Evolutionary conservation across 2,329 filamentous ascomycete genomes (phyloP), one percentile per base, ranked within the genome.

Genomic region (Pestalotiopsis sp.): DNA sequence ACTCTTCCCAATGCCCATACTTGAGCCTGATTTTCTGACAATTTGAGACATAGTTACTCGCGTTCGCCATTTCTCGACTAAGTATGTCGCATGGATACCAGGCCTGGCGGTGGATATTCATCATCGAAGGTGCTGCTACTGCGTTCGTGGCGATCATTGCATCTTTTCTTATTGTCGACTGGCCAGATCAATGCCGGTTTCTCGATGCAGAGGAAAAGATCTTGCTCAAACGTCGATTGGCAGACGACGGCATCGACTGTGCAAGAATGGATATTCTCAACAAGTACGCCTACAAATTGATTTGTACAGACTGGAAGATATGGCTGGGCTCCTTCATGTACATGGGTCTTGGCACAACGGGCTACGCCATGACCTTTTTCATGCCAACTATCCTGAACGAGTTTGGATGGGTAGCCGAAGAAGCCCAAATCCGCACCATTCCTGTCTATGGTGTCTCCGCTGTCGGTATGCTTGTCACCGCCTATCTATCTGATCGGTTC

Each of bases 71-170:
- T 66, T 76, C 80, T 13, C 74, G 80, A 13, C 81, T 87, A 69
- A 78, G 83, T 45, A 84, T 84, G 2, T 75, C 77, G 1, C 74
- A 79, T 3, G 81, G 82, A 14, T 72, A 85, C 20, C 74, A 75
- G 1, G 83, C 83, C 1, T 88, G 84, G 84, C 80, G 84, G 61
- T 88, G 86, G 82, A 82, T 79, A 38, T 79, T 78, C 70, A 78
- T 79, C 63, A 74, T 78, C 39, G 84, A 86, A 70, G 84, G 84
- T 0, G 73, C 80, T 1, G 73, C 75, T 6, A 82, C 82, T n/a
- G 75, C 79, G 0, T 69, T 73, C 20, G 62, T 81, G 2, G 75
- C 78, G 1, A 64, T 80, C 66, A 68, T 74, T 23, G 73, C 77
- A 3, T 78, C 79, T 67, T 83, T 82, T 74, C 77, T 86, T 68